phyloP scores from a whole-genome alignment of 345 rosid species.

The Dipteronia dyeriana region DNA sequence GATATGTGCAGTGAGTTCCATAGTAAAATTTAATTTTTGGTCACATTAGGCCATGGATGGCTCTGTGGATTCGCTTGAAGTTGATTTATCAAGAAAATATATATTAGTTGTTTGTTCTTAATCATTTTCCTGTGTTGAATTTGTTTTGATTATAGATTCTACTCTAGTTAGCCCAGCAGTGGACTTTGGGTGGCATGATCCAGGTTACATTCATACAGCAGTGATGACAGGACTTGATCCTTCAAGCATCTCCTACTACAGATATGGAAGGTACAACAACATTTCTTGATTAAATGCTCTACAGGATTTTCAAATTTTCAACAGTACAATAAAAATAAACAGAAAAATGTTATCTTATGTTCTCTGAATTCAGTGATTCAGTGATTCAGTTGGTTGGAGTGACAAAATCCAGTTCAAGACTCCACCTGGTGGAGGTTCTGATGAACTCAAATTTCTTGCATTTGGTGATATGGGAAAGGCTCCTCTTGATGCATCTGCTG shows the following conservation, averaged over 20 bases:
- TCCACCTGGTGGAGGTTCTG: conserved; percentile 61
- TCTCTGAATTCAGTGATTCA: conserved; percentile 37
- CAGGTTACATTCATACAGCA: conserved; percentile 67
- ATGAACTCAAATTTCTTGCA: conserved; percentile 51
- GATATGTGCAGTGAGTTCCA: conserved; percentile 64
- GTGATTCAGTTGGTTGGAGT: conserved; percentile 65
- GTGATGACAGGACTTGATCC: conserved; percentile 56
- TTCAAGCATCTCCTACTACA: conserved; percentile 43
- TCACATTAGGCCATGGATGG: background rate
- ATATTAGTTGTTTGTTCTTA: too few species aligned
- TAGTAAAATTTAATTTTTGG: too few species aligned
- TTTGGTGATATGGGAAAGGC: conserved; percentile 80
- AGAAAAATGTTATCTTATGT: too few species aligned
- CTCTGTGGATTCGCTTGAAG: too few species aligned
- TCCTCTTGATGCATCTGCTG: conserved; percentile 54
- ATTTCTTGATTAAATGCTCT: too few species aligned
- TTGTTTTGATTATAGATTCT: conserved; percentile 25
- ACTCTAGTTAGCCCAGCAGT: conserved; percentile 49
- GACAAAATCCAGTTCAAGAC: conserved; percentile 44
- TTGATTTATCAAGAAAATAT: too few species aligned
- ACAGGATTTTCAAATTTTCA: too few species aligned
- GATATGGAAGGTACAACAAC: conserved; percentile 58
- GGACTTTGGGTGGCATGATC: conserved; percentile 82
- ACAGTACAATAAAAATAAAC: too few species aligned
- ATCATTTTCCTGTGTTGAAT: background rate